Evolutionary conservation across 78 protist species (phyloP), one percentile per base, ranked within the genome.

Genomic region (Anaeramoeba flamelloides): DNA sequence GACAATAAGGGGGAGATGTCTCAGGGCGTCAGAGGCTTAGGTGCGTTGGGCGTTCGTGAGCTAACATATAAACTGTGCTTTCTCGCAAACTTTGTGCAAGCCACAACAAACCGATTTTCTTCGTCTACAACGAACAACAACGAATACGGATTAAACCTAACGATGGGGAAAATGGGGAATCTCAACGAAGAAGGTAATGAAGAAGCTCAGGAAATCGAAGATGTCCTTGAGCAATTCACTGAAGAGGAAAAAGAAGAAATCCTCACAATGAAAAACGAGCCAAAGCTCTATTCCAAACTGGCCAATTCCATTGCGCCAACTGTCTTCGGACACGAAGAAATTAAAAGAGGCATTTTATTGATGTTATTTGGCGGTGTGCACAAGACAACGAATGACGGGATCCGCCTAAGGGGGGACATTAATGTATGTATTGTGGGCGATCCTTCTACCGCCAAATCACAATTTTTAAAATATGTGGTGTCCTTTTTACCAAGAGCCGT

Each of bases 331-430:
- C 96, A 93, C 88, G 87, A 87, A 1, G 88, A 87, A 30, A 65
- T 97, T 41, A 97, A 97, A 89, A 22, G 82, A 2, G 99, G 99
- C 39, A 78, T 97, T 26, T 82, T 96, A 32, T 87, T 96, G 26
- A 84, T 88, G 97, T 81, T 96, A 3, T 76, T 97, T 12, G 99
- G 99, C 12, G 99, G 99, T 2, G 99, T 96, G 12, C 93, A 89
- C 80, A 97, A 97, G 89, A 0, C 32, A 1, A 88, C 98, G 3
- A 75, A 77, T 0, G 98, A 90, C 69, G 86, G 40, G 41, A 93
- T 90, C 34, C 31, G 82, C 17, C 85, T 94, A 2, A 74, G 99
- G n/a, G 99, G 99, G 30, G 99, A 98, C 81, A 93, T 98, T 85
- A 98, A 98, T 83, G 89, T 91, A 26, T 95, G 97, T 82, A 82